Evolutionary conservation across 257 asterid species (phyloP), one percentile per base, ranked within the genome.

Genomic region (Knoxia roxburghii): DNA sequence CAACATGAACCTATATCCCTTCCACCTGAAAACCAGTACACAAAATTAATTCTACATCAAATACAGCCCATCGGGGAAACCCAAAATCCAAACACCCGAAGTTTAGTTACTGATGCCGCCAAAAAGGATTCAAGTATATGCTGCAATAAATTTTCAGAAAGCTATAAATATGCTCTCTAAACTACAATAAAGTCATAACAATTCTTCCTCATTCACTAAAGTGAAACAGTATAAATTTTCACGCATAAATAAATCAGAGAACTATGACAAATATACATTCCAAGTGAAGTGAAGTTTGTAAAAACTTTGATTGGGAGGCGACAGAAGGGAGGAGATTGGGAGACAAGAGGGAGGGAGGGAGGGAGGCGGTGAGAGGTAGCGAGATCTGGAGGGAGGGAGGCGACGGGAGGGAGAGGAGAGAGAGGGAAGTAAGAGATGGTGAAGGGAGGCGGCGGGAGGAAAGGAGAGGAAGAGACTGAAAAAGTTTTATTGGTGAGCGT

Each of bases 1-100:
- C 81, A 29, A 96, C 98, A 75, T 89, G 98, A 75, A 91, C 96
- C 45, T 58, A 35, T 46, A 64, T 64, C 12, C 68, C 68, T 46
- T 64, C 68, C 18, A 64, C 68, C 68, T 64, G 56, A 46, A 64
- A 27, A 45, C 41, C 26, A 26, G 39, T 14, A 57, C 2, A n/a
- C 50, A 68, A 6, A 26, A 41, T 21, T 37, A 55, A 24, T 29
- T 40, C 9, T 33, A 61, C 12, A 21, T 37, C 40, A 39, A 33
- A 48, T 23, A 15, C 17, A 20, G 18, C 18, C 48, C n/a, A n/a
- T n/a, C n/a, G n/a, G n/a, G 32, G 53, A 30, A 14, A 32, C 60
- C 18, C 21, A 48, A n/a, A 1, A 48, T 30, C 32, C 3, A 2
- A 39, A 50, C 49, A 8, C 18, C n/a, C 8, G 23, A 64, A 48